Evolutionary conservation across 2,329 filamentous ascomycete species (phyloP), one percentile per base, ranked within the genome.

Genomic region (Aspergillus arachidicola): DNA sequence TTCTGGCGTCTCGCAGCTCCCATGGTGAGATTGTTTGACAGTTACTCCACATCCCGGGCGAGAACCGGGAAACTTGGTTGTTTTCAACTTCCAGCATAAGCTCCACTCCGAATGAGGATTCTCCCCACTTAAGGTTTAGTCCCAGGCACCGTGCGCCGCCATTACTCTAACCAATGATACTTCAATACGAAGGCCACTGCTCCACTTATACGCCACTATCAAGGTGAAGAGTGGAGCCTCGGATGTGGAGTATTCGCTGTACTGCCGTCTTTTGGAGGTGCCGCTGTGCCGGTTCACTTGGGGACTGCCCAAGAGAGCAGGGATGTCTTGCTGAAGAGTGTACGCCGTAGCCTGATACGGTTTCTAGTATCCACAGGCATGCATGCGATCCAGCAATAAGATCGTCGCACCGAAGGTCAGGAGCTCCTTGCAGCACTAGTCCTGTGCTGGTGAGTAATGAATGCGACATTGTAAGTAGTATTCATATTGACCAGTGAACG

Each of bases 91-190:
- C 48, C 48, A 51, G 28, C 28, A 19, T 51, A 21, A 51, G 48
- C 28, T 32, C 48, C 48, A 41, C 51, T 38, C 36, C 14, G 51
- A 36, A 23, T n/a, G 51, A 54, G 19, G 32, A 54, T 36, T 32
- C 19, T 23, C 51, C 21, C 45, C 23, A 26, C 9, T 55, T 55
- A 55, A 55, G 51, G 51, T 38, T 55, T 55, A 55, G 51, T 23
- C 32, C 34, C 32, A 54, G 51, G 51, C 30, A 54, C 51, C 51
- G 51, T 54, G 51, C 51, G 51, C 51, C 34, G 32, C 34, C 32
- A 23, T 2, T 26, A 6, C 38, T 38, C 6, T n/a, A 23, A 23
- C 51, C 51, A 55, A 55, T 55, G 21, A 38, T 14, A 9, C 30
- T 6, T 32, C 4, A 19, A 36, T 30, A 46, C 19, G 23, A 53